These are phyloP conservation scores for Camellia japonica DNA, from an alignment of 148 eudicot species.

Conservation along the genomic window DNA sequence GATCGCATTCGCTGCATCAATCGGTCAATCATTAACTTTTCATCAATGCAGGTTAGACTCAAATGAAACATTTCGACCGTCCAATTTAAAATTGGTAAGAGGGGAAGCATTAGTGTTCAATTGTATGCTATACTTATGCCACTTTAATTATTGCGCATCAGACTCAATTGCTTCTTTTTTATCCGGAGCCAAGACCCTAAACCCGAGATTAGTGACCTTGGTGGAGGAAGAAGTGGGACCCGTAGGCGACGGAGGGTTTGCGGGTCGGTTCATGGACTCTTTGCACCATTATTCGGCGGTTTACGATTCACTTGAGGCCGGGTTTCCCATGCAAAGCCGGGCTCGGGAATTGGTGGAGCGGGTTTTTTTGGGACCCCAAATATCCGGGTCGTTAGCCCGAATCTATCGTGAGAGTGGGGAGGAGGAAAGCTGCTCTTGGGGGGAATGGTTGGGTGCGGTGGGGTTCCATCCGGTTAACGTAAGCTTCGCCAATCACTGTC, in stretches of 20 bases:
- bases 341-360: conserved; percentile 50
- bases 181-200: conserved; percentile 34
- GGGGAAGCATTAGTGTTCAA: conserved; percentile 48
- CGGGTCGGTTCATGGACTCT: conserved; percentile 45
- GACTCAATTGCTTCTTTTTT: conserved; percentile 42
- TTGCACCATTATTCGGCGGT: conserved; percentile 49
- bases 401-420: conserved; percentile 27
- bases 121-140: conserved; percentile 50
- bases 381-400: conserved; percentile 36
- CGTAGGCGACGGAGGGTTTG: conserved; percentile 25
- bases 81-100: conserved; percentile 33
- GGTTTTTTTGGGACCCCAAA: conserved; percentile 43
- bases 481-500: conserved; percentile 57
- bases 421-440: conserved; percentile 38
- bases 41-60: conserved; percentile 43
- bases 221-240: conserved; percentile 49
- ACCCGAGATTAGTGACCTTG: conserved; percentile 39
- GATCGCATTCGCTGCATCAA: conserved; percentile 40
- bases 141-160: conserved; percentile 34
- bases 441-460: conserved; percentile 25
- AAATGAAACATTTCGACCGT: conserved; percentile 38
- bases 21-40: conserved; percentile 47
- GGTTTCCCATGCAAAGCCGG: conserved; percentile 48
- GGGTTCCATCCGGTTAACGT: conserved; percentile 31
- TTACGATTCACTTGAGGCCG: conserved; percentile 49